Evolutionary conservation across 257 asterid genomes (phyloP).

Genomic region (Solanum medicagineum): DNA sequence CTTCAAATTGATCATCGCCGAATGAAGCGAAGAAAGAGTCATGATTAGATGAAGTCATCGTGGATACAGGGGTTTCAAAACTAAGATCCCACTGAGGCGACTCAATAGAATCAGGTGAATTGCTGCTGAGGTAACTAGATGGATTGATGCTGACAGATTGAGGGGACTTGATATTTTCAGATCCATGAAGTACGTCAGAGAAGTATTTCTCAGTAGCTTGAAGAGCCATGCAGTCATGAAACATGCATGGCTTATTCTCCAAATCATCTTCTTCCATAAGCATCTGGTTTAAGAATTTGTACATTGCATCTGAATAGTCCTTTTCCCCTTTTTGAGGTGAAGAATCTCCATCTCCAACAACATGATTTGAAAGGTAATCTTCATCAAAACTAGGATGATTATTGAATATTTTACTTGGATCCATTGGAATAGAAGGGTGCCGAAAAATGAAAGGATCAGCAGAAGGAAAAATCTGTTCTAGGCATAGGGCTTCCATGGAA

Average conservation of each 20-base stretch:
- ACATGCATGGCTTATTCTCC: slow-evolving; percentile 22
- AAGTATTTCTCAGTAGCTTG: slow-evolving; percentile 25
- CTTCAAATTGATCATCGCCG: not conserved
- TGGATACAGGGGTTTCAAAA: not conserved
- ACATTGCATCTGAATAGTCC: slow-evolving; percentile 15
- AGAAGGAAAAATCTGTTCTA: not conserved
- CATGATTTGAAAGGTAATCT: not conserved
- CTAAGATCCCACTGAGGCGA: not conserved
- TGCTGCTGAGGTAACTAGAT: not conserved
- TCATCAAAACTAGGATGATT: not conserved
- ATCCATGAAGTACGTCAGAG: slow-evolving; percentile 17
- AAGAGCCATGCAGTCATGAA: slow-evolving; percentile 16
- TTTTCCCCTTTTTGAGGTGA: not conserved
- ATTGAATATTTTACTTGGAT: not conserved
- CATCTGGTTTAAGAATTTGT: slow-evolving; percentile 21
- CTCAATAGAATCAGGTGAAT: slow-evolving; percentile 5
- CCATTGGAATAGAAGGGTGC: not conserved
- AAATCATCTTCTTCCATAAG: slow-evolving; percentile 27
- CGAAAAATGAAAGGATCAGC: not conserved
- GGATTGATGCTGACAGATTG: not conserved
- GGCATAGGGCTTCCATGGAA: not conserved
- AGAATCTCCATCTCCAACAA: not conserved
- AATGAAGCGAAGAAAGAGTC: not conserved
- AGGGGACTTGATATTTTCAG: not conserved
- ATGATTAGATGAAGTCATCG: not conserved